A percentile compares a stretch with the other conserved stretches of the same genome.
Conservation (phyloP, 768 basidiomycete genomes). For the Lyophyllum shimeji region DNA sequence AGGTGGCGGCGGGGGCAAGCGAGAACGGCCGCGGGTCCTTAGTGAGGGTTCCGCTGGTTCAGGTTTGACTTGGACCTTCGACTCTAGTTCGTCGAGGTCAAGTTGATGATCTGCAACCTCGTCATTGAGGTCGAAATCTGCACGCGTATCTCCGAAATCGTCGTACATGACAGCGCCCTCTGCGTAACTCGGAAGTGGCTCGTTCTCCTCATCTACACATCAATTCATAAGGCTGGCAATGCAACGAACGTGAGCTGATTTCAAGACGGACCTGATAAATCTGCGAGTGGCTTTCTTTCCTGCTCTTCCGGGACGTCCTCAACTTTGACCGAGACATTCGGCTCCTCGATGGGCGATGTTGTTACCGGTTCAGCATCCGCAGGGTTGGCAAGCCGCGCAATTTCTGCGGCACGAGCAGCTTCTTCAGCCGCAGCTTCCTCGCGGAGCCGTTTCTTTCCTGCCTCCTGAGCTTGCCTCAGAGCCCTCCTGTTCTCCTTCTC, state of each 20-base stretch:
- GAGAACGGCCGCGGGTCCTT: too few relatives aligned
- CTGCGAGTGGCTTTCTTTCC: neutral
- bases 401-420: conserved; percentile 4
- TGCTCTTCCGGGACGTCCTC: conserved; percentile 2
- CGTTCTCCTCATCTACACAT: too few relatives aligned
- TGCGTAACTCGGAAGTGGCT: neutral
- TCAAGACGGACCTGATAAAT: neutral
- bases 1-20: neutral
- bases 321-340: neutral
- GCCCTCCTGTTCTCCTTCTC: neutral
- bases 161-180: neutral
- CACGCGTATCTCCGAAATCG: neutral
- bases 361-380: neutral
- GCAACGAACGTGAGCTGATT: too few relatives aligned
- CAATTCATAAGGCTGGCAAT: too few relatives aligned
- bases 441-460: neutral
- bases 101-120: neutral
- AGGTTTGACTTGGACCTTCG: neutral
- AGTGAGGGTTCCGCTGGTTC: neutral
- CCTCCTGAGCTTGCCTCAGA: conserved; percentile 1
- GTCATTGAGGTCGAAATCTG: conserved; percentile 1
- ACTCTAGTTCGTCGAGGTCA: conserved; percentile 4
- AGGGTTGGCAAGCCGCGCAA: conserved; percentile 1
- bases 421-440: conserved; percentile 4
- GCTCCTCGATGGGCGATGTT: neutral